phyloP scores from a whole-genome alignment of 192 early-diverging fungal species.

The Coemansia sp. region DNA sequence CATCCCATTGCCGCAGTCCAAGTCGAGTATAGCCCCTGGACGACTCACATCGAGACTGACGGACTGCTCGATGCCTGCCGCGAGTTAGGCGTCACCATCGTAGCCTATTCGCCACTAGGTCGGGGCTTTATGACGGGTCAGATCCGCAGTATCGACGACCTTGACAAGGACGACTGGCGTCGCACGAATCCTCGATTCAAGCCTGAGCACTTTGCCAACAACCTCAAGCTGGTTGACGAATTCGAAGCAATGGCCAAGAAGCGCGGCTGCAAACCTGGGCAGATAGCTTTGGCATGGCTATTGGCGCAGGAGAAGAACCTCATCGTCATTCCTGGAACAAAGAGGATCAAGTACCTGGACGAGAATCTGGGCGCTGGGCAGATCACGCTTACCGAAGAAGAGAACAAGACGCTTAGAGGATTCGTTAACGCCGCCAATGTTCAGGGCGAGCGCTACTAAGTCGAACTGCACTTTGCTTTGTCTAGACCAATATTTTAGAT shows the following conservation, averaged over 20 bases:
- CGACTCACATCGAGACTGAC: slow-evolving; percentile 67
- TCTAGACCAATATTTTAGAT: background rate
- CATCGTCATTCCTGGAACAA: slow-evolving; percentile 68
- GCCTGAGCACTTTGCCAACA: slow-evolving; percentile 64
- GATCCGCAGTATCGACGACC: slow-evolving; percentile 60
- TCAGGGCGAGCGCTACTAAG: slow-evolving; percentile 33
- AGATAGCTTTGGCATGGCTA: slow-evolving; percentile 72
- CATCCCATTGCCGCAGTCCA: slow-evolving; percentile 71
- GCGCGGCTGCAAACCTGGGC: slow-evolving; percentile 57
- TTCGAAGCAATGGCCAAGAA: slow-evolving; percentile 59
- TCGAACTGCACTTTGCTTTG: background rate
- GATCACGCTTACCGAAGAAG: slow-evolving; percentile 37
- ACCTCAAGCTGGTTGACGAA: slow-evolving; percentile 63
- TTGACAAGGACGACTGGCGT: slow-evolving; percentile 62
- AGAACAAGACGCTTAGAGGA: slow-evolving; percentile 30
- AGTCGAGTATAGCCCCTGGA: slow-evolving; percentile 60
- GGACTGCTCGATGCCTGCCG: slow-evolving; percentile 72
- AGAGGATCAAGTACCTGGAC: slow-evolving; percentile 54
- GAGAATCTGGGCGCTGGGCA: slow-evolving; percentile 45
- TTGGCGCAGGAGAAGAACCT: slow-evolving; percentile 57
- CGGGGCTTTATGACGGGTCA: slow-evolving; percentile 72
- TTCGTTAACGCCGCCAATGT: slow-evolving; percentile 36
- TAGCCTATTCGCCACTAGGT: slow-evolving; percentile 77
- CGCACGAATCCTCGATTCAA: slow-evolving; percentile 61
- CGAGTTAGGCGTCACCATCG: slow-evolving; percentile 71